Base-by-base conservation (phyloP, 768 basidiomycete genomes). In the Chalciporus sphaerocephalus region DNA sequence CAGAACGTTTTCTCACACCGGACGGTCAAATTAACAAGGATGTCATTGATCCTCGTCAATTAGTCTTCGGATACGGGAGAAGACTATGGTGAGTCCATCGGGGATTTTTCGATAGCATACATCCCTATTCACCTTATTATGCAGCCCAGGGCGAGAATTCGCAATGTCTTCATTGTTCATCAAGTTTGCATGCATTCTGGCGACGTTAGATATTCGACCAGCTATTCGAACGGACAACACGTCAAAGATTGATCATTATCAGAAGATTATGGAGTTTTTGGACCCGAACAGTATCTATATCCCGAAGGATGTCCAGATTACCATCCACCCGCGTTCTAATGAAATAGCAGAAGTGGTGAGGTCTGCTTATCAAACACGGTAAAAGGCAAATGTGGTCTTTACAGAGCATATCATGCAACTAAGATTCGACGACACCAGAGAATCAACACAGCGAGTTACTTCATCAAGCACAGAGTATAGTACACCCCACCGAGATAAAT, bases 1-100 rank as follows among this genome's bases (percentile, higher is more conserved):
- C 79, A 6, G 70, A 75, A 51, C 65, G 80, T n/a, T 83, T 39
- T 21, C 37, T 45, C 37, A 45, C 37, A 13, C 11, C 37, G 32
- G 44, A 45, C 23, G 27, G 44, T 15, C 44, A 45, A 32, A 45
- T 45, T 27, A 45, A 38, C 27, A 38, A 32, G 16, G 37, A 45
- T 7, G 16, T 45, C 13, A 18, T 39, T 24, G 44, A 45, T 32
- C 44, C 44, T 40, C 27, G 44, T 17, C 37, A 45, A 3, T 33
- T 39, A 5, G 37, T 45, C 21, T 45, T 45, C 23, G 44, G 44
- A 39, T 45, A 45, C 21, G 44, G 37, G 28, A 45, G 44, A 32
- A 39, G 37, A 39, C 37, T 45, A 10, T 45, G 37, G 44, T 45
- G 21, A 39, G 44, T 4, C 15, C 16, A 15, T 38, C 17, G 7